A percentile compares a stretch with the other conserved stretches of the same genome.
Evolutionary conservation across 2,329 filamentous ascomycete species (phyloP).

Genomic region (Fusarium burgessii): DNA sequence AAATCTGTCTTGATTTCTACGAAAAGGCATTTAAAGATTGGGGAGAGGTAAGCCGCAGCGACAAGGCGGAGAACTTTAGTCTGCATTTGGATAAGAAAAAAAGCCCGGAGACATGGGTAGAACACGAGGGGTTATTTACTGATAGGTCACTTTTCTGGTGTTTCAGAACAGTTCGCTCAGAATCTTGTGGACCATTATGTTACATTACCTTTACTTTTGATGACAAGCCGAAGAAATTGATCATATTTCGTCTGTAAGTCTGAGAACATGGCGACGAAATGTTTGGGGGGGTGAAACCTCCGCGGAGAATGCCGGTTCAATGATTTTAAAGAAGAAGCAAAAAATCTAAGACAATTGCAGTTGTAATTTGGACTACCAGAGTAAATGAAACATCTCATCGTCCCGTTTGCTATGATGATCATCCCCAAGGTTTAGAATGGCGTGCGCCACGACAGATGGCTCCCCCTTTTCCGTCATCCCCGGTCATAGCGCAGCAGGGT

Average conservation of each 20-base stretch:
- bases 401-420: neutral
- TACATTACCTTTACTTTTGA: neutral
- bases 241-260: neutral
- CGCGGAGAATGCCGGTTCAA: neutral
- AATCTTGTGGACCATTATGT: conserved; percentile 2
- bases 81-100: conserved; percentile 19
- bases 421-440: neutral
- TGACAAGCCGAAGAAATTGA: neutral
- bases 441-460: neutral
- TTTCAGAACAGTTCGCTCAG: conserved; percentile 7
- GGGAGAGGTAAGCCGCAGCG: conserved; percentile 3
- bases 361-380: too few relatives aligned
- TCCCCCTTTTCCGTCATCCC: neutral
- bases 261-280: neutral
- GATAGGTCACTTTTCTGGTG: conserved; percentile 7
- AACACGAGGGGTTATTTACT: neutral
- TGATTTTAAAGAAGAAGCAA: neutral
- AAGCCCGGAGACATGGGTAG: conserved; percentile 14
- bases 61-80: neutral
- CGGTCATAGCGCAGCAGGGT: neutral
- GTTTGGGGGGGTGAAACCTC: neutral
- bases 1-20: neutral
- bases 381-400: neutral
- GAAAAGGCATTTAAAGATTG: conserved; percentile 1
- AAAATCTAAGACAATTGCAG: neutral